Percentiles rank a stretch among this genome's conserved stretches.
phyloP scores from a whole-genome alignment of 192 early-diverging fungal species.

The Entrophospora sp. region DNA sequence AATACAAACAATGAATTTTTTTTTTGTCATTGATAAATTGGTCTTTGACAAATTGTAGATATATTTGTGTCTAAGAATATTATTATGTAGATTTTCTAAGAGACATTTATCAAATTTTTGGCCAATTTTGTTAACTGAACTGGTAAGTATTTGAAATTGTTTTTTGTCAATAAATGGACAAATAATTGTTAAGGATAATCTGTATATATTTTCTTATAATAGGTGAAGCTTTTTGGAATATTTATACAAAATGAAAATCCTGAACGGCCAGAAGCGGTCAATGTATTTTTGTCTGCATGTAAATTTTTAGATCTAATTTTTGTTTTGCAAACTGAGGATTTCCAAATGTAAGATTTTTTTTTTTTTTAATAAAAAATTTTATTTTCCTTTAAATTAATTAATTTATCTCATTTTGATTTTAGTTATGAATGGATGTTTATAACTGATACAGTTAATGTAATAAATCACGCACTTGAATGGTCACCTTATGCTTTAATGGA shows the following conservation, averaged over 20 bases:
- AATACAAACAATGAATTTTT: neutral
- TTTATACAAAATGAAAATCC: conserved; percentile 35
- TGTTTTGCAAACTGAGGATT: conserved; percentile 71
- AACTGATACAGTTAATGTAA: conserved; percentile 69
- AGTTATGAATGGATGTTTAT: conserved; percentile 96
- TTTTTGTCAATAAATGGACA: neutral
- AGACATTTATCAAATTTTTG: conserved; percentile 84
- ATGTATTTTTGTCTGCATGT: conserved; percentile 72
- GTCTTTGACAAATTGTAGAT: conserved; percentile 34
- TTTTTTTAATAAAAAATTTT: neutral
- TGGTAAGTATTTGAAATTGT: conserved; percentile 40
- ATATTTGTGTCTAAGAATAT: conserved; percentile 72
- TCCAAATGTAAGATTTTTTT: conserved; percentile 60
- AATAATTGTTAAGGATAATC: too few relatives aligned
- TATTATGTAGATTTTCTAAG: conserved; percentile 70
- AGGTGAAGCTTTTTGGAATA: conserved; percentile 62
- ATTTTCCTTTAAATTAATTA: neutral
- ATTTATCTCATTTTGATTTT: neutral
- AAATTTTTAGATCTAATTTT: conserved; percentile 83
- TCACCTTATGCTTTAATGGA: conserved; percentile 57
- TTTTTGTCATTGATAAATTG: neutral
- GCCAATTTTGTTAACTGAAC: conserved; percentile 83
- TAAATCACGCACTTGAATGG: conserved; percentile 34
- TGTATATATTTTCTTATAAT: too few relatives aligned
- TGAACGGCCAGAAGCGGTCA: conserved; percentile 56